A percentile compares a stretch with the other conserved stretches of the same genome.
Conservation (phyloP, 2,329 filamentous ascomycete genomes). For the Botrytis porri region DNA sequence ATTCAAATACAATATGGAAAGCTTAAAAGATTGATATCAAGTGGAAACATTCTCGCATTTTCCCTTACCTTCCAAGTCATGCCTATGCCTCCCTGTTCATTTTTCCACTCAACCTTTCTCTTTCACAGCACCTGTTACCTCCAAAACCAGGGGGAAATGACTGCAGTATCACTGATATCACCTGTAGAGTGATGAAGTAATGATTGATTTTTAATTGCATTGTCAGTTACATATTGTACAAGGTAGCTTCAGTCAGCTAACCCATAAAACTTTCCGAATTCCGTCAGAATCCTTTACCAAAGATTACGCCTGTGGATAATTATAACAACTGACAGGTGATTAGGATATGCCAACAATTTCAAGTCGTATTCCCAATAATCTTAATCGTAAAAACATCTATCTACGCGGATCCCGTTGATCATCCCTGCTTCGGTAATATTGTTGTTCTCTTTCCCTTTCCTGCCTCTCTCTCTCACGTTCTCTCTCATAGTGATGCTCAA, state of each 20-base stretch:
- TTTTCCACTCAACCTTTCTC: not conserved
- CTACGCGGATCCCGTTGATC: slow-evolving; percentile 2
- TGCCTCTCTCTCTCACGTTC: slow-evolving; percentile 13
- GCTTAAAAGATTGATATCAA: not conserved
- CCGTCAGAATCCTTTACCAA: not conserved
- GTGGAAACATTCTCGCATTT: not conserved
- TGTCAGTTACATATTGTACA: not conserved
- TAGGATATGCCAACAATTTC: not conserved
- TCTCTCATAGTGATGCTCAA: slow-evolving; percentile 14
- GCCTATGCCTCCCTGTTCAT: not conserved
- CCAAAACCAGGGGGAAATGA: not conserved
- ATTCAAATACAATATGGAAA: not conserved
- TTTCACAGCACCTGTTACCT: not conserved
- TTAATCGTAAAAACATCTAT: not conserved
- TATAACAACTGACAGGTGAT: not conserved
- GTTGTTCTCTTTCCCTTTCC: slow-evolving; percentile 12
- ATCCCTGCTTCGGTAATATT: slow-evolving; percentile 6
- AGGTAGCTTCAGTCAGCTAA: not conserved
- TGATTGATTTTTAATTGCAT: not conserved
- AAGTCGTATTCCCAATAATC: not conserved
- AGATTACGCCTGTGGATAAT: not conserved
- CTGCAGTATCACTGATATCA: not conserved
- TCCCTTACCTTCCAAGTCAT: not conserved
- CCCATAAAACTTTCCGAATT: not conserved
- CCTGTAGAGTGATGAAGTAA: not conserved